Evolutionary conservation across 257 asterid genomes (phyloP), one percentile per base, ranked within the genome.

Genomic region (Lavandula angustifolia): DNA sequence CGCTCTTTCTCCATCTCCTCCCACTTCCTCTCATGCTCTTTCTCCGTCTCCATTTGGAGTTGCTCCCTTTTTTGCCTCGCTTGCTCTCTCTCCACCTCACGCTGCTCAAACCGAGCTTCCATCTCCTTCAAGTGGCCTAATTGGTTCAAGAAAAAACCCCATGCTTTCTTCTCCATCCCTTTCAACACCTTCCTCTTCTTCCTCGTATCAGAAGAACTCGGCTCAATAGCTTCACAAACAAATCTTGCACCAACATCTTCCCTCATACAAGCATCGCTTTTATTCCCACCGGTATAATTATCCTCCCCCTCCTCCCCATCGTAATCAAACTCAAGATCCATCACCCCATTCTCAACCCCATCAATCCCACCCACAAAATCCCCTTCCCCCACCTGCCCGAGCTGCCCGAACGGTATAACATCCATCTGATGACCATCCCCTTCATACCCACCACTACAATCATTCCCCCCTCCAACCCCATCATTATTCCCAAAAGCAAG

Each of bases 301-400:
- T 81, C 95, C 58, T 85, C 94, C 46, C 85, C 95, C n/a, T 84
- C 94, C 56, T 82, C 96, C 40, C 85, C 85, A 4, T 80, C 92
- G 69, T 94, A 94, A 43, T 87, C 86, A 12, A 94, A 90, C 81
- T 84, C 95, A 82, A 90, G 79, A 61, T 82, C 92, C 72, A 91
- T 76, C 48, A 81, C 95, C 44, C 94, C 97, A 60, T 85, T 87
- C 33, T 82, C 95, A 55, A 79, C 92, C 70, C 85, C 95, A 71
- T 84, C 89, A 73, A 88, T 84, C 50, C 82, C 95, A 8, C 83
- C 89, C 5, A 80, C 88, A 41, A 92, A 87, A 67, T 82, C 97
- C 50, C 81, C 91, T 9, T 82, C 94, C 4, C 67, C 89, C 53
- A 75, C 82, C 65, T 77, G 83, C 12, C 84, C 84, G 60, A 88